phyloP scores from a whole-genome alignment of 805 yeast species.

The Lipomyces sp. region DNA sequence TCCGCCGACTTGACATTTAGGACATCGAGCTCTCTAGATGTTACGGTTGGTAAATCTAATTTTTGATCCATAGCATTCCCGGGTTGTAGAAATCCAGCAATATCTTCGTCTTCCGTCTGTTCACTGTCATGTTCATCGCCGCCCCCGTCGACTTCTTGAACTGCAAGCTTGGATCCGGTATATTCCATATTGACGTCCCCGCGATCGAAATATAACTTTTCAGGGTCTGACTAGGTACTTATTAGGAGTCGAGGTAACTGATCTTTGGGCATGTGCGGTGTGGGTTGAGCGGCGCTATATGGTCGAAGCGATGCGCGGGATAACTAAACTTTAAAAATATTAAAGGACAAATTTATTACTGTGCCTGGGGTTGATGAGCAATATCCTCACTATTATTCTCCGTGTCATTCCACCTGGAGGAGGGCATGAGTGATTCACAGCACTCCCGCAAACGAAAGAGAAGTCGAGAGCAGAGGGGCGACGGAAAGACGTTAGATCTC shows the following conservation, averaged over 20 bases:
- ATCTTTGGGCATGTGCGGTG: no score
- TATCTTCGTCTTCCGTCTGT: conserved; percentile 5
- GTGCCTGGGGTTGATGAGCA: not conserved
- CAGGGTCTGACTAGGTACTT: not conserved
- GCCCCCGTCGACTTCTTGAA: not conserved
- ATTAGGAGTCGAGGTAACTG: not conserved
- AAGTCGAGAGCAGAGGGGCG: not conserved
- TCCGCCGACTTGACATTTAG: not conserved
- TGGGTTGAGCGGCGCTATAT: no score
- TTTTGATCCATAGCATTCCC: not conserved
- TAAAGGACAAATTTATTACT: not conserved
- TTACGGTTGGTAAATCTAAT: not conserved
- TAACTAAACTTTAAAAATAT: no score
- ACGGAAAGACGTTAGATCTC: not conserved
- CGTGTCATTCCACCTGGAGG: no score
- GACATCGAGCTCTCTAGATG: not conserved
- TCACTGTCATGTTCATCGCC: not conserved
- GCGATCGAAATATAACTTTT: not conserved
- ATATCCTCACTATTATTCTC: no score
- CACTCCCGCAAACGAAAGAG: not conserved
- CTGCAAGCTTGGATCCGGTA: not conserved
- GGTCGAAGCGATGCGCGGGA: no score
- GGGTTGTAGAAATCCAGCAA: not conserved
- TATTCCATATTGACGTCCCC: not conserved
- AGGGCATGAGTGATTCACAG: not conserved